phyloP scores from a whole-genome alignment of 768 basidiomycete species.

The Psilocybe azurescens region DNA sequence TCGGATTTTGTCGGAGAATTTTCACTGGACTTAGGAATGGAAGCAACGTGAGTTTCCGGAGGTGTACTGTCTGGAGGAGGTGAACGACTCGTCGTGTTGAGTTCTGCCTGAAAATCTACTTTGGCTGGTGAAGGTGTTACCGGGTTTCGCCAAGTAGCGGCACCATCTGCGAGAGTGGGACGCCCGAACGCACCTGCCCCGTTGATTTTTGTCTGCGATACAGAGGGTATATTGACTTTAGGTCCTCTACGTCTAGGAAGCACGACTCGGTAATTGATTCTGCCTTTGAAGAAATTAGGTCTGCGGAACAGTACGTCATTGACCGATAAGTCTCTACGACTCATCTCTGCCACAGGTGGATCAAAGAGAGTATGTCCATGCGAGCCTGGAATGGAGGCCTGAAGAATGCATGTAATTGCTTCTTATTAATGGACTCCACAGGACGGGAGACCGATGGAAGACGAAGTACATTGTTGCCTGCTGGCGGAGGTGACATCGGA shows the following conservation, averaged over 20 bases:
- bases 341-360: slow-evolving; percentile 73
- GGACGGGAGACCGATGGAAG: slow-evolving; percentile 50
- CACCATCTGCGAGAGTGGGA: slow-evolving; percentile 44
- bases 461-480: slow-evolving; percentile 44
- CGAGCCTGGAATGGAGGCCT: slow-evolving; percentile 46
- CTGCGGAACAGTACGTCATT: slow-evolving; percentile 70
- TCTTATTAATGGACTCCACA: slow-evolving; percentile 51
- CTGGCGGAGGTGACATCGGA: slow-evolving; percentile 50
- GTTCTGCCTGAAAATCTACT: slow-evolving; percentile 27
- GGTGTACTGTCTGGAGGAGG: slow-evolving; percentile 60
- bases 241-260: slow-evolving; percentile 44
- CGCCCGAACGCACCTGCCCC: slow-evolving; percentile 47
- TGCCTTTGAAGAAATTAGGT: slow-evolving; percentile 42
- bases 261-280: slow-evolving; percentile 43
- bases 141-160: slow-evolving; percentile 51
- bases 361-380: slow-evolving; percentile 75
- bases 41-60: slow-evolving; percentile 32
- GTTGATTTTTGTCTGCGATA: slow-evolving; percentile 27
- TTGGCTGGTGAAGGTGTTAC: slow-evolving; percentile 24
- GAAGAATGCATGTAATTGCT: slow-evolving; percentile 51
- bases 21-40: slow-evolving; percentile 39
- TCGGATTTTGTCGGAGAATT: slow-evolving; percentile 37
- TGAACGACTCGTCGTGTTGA: slow-evolving; percentile 69
- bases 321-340: slow-evolving; percentile 60
- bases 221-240: slow-evolving; percentile 33